Evolutionary conservation across 768 basidiomycete genomes (phyloP), one percentile per base, ranked within the genome.

Genomic region (Amanita molliuscula): DNA sequence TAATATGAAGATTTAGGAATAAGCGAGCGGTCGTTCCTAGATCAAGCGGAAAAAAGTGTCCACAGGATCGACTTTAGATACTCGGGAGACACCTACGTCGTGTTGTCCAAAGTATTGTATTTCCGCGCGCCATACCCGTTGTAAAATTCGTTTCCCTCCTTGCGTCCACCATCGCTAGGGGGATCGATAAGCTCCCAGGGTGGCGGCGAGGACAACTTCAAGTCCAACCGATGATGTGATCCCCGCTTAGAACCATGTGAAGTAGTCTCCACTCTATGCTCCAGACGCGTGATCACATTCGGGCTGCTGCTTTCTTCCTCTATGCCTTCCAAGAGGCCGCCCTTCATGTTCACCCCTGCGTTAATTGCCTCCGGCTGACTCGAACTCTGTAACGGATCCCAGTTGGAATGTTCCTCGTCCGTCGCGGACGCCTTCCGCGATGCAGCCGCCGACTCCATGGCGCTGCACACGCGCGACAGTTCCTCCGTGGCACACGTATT

Each of bases 1-100:
- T 88, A 88, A 66, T 91, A 92, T 20, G 86, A 77, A 0, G 89
- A 91, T 54, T 81, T 81, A 25, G 89, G 89, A 56, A 84, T 78
- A 49, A 77, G 59, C 2, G 76, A 67, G 36, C 77, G 76, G 58
- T 61, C 58, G 44, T 61, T 62, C 43, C 63, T 70, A 51, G 31
- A 56, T 13, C 28, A 23, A 37, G 38, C 40, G 46, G 37, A 44
- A 49, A 47, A 44, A 16, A 4, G 11, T 31, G 11, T 31, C 31
- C 3, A 31, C 31, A 13, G 56, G 53, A 41, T 46, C 18, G 47
- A 25, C 23, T 28, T 16, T 26, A 7, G 15, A 16, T 15, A 29
- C 21, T 42, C 18, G 31, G 21, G 46, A 31, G 31, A 41, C 50
- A 68, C 75, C 50, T 51, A 79, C 78, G 61, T 55, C 47, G 67